phyloP scores from a whole-genome alignment of 345 rosid genomes.

The Rhizophora mangle region DNA sequence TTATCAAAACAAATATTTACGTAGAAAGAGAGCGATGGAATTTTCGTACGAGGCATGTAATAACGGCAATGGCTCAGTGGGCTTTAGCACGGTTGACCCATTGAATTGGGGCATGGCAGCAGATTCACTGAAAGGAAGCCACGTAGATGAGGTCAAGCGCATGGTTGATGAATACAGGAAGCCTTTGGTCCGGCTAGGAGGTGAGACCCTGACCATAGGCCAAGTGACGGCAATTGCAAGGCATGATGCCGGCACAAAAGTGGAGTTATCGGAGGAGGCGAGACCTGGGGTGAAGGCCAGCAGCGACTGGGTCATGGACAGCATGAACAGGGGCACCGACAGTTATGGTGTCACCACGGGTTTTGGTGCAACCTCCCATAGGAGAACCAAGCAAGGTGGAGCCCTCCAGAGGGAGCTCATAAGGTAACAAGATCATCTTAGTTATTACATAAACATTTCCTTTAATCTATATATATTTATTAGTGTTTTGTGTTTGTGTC shows the following conservation, averaged over 20 bases:
- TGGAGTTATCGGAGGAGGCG: conserved; percentile 23
- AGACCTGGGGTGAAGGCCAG: conserved; percentile 19
- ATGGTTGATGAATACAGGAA: conserved; percentile 67
- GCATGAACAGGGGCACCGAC: conserved; percentile 26
- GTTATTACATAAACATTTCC: no score
- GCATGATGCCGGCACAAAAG: conserved; percentile 10
- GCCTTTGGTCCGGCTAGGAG: conserved; percentile 58
- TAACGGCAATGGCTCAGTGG: not conserved
- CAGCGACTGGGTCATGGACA: conserved; percentile 30
- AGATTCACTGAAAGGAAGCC: conserved; percentile 73
- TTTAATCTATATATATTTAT: no score
- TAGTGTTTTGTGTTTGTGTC: no score
- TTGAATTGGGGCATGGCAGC: conserved; percentile 66
- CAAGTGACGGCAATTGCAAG: conserved; percentile 63
- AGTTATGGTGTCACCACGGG: conserved; percentile 34
- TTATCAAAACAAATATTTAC: not conserved
- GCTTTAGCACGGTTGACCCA: conserved; percentile 39
- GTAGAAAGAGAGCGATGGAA: not conserved
- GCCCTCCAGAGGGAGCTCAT: conserved; percentile 28
- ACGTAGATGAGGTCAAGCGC: conserved; percentile 70
- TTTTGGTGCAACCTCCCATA: conserved; percentile 29
- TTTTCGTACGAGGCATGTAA: not conserved
- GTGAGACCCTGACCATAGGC: conserved; percentile 68
- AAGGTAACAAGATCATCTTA: conserved; percentile 12
- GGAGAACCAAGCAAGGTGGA: conserved; percentile 29